A percentile compares a stretch with the other conserved stretches of the same genome.
These are phyloP conservation scores for Gossypium raimondii DNA, from an alignment of 345 rosid species.

Conservation along the genomic window DNA sequence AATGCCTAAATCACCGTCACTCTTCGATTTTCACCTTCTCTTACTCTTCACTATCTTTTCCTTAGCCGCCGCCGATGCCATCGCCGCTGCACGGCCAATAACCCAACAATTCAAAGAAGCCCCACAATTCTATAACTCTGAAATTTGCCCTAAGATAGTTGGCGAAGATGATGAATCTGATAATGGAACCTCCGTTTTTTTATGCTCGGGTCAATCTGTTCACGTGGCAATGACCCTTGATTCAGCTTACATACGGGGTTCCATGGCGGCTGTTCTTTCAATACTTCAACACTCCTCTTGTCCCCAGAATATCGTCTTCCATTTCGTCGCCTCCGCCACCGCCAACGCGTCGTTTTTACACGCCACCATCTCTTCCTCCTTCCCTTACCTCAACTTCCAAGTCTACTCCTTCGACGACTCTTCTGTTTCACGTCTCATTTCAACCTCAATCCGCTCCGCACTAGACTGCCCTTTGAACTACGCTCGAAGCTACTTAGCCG, in stretches of 20 bases:
- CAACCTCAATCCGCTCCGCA: conserved; percentile 87
- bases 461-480: conserved; percentile 83
- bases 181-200: conserved; percentile 25
- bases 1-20: conserved; percentile 21
- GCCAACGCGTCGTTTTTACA: conserved; percentile 48
- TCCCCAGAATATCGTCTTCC: conserved; percentile 75
- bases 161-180: conserved; percentile 13
- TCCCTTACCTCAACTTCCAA: conserved; percentile 72
- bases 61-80: conserved; percentile 8
- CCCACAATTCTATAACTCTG: conserved; percentile 82
- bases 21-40: conserved; percentile 16
- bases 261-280: conserved; percentile 89
- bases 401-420: conserved; percentile 63
- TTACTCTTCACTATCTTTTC: conserved; percentile 6
- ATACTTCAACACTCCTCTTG: conserved; percentile 88
- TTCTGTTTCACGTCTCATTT: conserved; percentile 62
- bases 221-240: conserved; percentile 98
- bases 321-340: conserved; percentile 72
- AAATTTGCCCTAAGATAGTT: conserved; percentile 53
- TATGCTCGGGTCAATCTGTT: conserved; percentile 68
- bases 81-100: conserved; percentile 12
- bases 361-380: conserved; percentile 63
- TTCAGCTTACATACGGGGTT: conserved; percentile 79
- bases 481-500: conserved; percentile 78
- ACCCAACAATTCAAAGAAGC: conserved; percentile 79